Base-by-base conservation (phyloP, 371 early-diverging fungal species). In the Mucor piriformis region DNA sequence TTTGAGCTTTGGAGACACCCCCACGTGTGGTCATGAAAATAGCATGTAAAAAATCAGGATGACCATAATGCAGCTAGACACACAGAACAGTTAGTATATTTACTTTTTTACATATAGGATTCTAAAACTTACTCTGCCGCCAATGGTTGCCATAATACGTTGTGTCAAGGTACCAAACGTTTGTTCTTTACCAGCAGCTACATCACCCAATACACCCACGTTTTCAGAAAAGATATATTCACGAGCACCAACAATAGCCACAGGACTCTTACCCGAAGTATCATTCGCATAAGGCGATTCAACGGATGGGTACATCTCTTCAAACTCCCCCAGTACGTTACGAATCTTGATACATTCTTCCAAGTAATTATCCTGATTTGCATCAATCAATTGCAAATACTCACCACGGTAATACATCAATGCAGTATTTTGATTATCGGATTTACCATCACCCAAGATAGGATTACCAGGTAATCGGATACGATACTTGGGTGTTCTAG, bases 381-480 rank as follows among this genome's bases (percentile, higher is more conserved):
- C 93, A 61, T 95, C 95, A 32, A 95, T 86, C 43, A 95, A 67
- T 70, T 93, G 91, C 43, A 90, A 53, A 54, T 90, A 91, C 75
- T 93, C 93, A 38, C 94, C 95, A 25, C 95, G 91, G 34, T 86
- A 83, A 49, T 89, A 95, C 24, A 92, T 87, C 25, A 94, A 76
- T 5, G 92, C 83, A 48, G 85, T 86, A 70, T 95, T 95, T 68
- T 95, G 94, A 67, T 95, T 94, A 72, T 94, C 94, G 0, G 93
- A 88, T 76, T 94, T 93, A 64, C 94, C 94, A 69, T 95, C 95
- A n/a, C 95, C 95, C 2, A 95, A 77, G 59, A 95, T 91, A n/a
- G 94, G 93, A 63, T 87, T 87, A 4, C 95, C 95, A 6, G 95
- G 95, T 6, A 95, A 78, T 54, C 88, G 83, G 33, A 94, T 83